phyloP scores from a whole-genome alignment of 1,139 yeast species.

The Geotrichum europaeum region DNA sequence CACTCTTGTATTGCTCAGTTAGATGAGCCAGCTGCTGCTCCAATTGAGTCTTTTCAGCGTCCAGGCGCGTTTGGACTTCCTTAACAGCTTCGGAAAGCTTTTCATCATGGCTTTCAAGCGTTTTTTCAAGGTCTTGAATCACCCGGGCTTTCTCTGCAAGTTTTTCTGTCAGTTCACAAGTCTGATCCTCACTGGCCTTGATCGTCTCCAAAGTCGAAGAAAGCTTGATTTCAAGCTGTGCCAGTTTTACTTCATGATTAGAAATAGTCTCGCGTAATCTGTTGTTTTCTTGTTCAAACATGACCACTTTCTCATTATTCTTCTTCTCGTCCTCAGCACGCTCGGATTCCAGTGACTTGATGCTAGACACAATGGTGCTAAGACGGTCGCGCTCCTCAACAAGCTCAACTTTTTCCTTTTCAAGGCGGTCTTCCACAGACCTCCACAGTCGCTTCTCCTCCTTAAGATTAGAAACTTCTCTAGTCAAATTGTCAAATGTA shows the following conservation, averaged over 20 bases:
- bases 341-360: conserved; percentile 43
- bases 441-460: conserved; percentile 53
- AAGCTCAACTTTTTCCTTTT: conserved; percentile 49
- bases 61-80: background rate
- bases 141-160: background rate
- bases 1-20: background rate
- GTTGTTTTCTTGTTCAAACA: background rate
- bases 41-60: background rate
- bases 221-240: background rate
- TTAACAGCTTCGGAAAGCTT: background rate
- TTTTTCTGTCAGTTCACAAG: background rate
- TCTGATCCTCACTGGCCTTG: background rate
- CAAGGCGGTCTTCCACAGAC: conserved; percentile 47
- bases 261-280: background rate
- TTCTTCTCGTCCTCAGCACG: conserved; percentile 1
- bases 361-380: conserved; percentile 52
- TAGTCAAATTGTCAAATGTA: conserved; percentile 28
- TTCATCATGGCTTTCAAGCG: background rate
- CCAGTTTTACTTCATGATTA: background rate
- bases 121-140: background rate
- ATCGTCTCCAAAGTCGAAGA: background rate
- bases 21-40: background rate
- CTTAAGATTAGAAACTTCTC: conserved; percentile 38
- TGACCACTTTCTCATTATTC: background rate
- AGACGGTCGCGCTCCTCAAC: conserved; percentile 56